A percentile compares a stretch with the other conserved stretches of the same genome.
Evolutionary conservation across 768 basidiomycete genomes (phyloP).

Genomic region (Royoungia palumana): DNA sequence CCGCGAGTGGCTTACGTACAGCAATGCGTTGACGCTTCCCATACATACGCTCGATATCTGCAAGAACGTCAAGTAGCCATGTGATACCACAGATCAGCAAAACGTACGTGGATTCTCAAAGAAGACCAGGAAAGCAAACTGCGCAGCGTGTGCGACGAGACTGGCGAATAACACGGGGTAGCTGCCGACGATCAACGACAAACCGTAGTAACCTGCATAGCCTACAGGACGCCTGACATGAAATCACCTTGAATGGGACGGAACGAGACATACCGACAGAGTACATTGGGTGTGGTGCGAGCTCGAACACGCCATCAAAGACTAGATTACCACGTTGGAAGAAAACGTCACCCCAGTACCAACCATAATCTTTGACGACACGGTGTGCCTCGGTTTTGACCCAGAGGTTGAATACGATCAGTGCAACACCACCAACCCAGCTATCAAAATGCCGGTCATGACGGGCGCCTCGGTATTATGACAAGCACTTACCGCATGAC

Average conservation of each 20-base stretch:
- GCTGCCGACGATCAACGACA: conserved; percentile 86
- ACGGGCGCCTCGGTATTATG: background rate
- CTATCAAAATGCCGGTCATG: conserved; percentile 35
- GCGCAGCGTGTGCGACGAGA: conserved; percentile 90
- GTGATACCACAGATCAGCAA: background rate
- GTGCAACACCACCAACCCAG: conserved; percentile 80
- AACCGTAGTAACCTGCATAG: conserved; percentile 97
- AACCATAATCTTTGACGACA: conserved; percentile 97
- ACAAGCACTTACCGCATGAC: conserved; percentile 61
- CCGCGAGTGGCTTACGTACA: conserved; percentile 64
- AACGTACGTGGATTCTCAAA: conserved; percentile 96
- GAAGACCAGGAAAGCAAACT: conserved; percentile 92
- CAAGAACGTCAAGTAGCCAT: background rate
- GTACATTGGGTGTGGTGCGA: conserved; percentile 95
- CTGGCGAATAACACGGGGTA: conserved; percentile 91
- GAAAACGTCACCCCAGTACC: conserved; percentile 96
- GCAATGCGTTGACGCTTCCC: conserved; percentile 90
- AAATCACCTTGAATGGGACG: background rate
- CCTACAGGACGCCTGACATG: conserved; percentile 39
- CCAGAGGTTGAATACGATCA: conserved; percentile 96
- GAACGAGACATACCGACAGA: conserved; percentile 57
- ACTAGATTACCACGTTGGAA: conserved; percentile 91
- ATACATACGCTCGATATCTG: conserved; percentile 92
- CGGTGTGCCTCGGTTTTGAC: conserved; percentile 97
- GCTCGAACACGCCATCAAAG: conserved; percentile 97